These are phyloP conservation scores for Exophiala phaeomuriformis DNA, from an alignment of 2,329 filamentous ascomycete genomes.

Conservation along the genomic window DNA sequence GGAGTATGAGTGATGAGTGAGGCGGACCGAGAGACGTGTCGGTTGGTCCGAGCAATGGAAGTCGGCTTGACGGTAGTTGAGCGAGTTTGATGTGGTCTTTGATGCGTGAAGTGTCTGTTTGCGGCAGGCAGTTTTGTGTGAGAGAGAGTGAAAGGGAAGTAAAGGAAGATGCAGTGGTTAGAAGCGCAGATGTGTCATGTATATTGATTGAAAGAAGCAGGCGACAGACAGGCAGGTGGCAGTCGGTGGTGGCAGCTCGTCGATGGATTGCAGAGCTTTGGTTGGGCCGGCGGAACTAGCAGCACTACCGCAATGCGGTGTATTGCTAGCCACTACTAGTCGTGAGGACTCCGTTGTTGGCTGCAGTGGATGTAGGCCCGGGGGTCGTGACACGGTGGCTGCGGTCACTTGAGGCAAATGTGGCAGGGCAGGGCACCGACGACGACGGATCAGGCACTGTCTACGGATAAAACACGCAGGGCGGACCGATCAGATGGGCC, in stretches of 20 bases:
- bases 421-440: not conserved
- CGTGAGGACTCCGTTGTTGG: not conserved
- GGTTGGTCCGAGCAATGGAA: not conserved
- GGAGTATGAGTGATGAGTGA: constrained; percentile 28
- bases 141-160: constrained; percentile 5
- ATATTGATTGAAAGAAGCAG: constrained; percentile 10
- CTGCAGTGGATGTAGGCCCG: not conserved
- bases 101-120: constrained; percentile 12
- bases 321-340: not conserved
- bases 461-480: too few relatives aligned
- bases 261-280: not conserved
- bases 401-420: not conserved
- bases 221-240: constrained; percentile 3
- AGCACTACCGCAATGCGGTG: not conserved
- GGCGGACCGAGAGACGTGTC: constrained; percentile 27
- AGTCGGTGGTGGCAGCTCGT: not conserved
- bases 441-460: not conserved
- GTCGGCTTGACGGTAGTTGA: not conserved
- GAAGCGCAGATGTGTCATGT: constrained; percentile 15
- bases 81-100: constrained; percentile 12
- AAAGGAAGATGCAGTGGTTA: constrained; percentile 7
- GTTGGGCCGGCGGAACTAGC: not conserved
- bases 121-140: not conserved
- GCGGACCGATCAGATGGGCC: not conserved
- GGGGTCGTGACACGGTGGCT: not conserved